Evolutionary conservation across 495 filamentous ascomycete genomes (phyloP).

Genomic region (Hyaloscypha variabilis): DNA sequence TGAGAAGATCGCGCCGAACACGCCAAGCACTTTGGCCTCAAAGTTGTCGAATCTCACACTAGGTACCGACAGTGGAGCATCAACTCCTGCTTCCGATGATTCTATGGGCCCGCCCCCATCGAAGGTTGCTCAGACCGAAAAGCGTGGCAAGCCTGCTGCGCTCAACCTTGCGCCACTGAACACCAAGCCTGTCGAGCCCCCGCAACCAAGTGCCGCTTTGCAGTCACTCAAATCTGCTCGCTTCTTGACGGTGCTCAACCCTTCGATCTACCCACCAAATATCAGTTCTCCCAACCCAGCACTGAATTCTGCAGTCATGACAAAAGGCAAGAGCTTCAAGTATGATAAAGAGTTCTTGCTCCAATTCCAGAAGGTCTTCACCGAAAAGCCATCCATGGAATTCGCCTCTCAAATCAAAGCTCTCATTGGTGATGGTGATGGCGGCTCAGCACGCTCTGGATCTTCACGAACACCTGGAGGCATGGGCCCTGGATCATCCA

Average conservation of each 20-base stretch:
- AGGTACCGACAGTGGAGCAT: constrained; percentile 39
- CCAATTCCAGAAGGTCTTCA: constrained; percentile 95
- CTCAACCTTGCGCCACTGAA: constrained; percentile 79
- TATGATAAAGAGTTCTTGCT: constrained; percentile 95
- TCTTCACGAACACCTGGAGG: constrained; percentile 68
- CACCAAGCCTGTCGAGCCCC: constrained; percentile 78
- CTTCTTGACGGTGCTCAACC: constrained; percentile 60
- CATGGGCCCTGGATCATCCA: constrained; percentile 45
- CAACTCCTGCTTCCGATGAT: constrained; percentile 51
- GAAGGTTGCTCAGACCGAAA: constrained; percentile 54
- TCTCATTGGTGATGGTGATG: constrained; percentile 73
- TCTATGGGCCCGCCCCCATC: constrained; percentile 52
- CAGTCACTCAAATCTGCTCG: constrained; percentile 88
- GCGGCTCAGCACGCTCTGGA: constrained; percentile 64
- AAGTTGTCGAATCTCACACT: constrained; percentile 47
- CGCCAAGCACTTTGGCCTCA: constrained; percentile 42
- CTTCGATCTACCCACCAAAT: constrained; percentile 77
- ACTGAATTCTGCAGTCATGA: constrained; percentile 73
- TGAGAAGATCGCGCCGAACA: constrained; percentile 32
- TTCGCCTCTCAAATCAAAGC: constrained; percentile 87
- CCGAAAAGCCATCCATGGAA: constrained; percentile 89
- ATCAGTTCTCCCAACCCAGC: constrained; percentile 89
- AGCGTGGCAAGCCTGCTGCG: constrained; percentile 71
- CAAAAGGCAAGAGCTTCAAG: constrained; percentile 79
- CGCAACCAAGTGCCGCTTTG: constrained; percentile 88